These are phyloP conservation scores for Letharia columbiana DNA, from an alignment of 495 filamentous ascomycete species.

Conservation along the genomic window DNA sequence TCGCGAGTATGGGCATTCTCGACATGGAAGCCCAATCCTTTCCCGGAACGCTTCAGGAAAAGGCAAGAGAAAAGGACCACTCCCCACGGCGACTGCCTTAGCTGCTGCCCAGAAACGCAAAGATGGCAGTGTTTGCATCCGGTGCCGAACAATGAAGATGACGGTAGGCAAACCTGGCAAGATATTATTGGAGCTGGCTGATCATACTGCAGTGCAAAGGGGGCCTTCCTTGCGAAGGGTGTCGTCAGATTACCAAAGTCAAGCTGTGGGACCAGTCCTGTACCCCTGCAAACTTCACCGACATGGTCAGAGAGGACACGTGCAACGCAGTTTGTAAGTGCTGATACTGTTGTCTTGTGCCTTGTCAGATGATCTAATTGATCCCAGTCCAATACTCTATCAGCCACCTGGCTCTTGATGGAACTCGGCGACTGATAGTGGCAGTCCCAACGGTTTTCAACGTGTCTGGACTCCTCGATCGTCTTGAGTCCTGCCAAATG, in stretches of 20 bases:
- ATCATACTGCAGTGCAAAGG: constrained; percentile 35
- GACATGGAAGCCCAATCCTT: not conserved
- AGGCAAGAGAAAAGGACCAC: constrained; percentile 8
- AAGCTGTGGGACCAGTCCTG: constrained; percentile 43
- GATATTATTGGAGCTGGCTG: not conserved
- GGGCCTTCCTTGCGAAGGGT: constrained; percentile 42
- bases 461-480: constrained; percentile 35
- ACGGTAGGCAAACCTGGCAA: not conserved
- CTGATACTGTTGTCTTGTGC: not conserved
- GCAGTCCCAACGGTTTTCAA: constrained; percentile 39
- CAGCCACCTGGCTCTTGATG: constrained; percentile 38
- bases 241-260: constrained; percentile 29
- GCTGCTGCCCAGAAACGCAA: constrained; percentile 9
- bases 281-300: constrained; percentile 41
- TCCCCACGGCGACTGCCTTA: not conserved
- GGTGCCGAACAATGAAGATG: constrained; percentile 14
- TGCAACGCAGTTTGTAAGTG: constrained; percentile 45
- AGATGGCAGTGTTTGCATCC: constrained; percentile 14
- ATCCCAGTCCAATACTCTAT: constrained; percentile 40
- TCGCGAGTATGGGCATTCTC: constrained; percentile 1
- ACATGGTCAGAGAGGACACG: constrained; percentile 43
- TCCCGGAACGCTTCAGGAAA: not conserved
- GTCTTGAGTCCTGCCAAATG: constrained; percentile 37
- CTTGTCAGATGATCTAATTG: constrained; percentile 21
- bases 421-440: constrained; percentile 33